Percentiles rank a stretch among this genome's conserved stretches.
Evolutionary conservation across 768 basidiomycete species (phyloP).

Genomic region (Punctularia strigosozonata): DNA sequence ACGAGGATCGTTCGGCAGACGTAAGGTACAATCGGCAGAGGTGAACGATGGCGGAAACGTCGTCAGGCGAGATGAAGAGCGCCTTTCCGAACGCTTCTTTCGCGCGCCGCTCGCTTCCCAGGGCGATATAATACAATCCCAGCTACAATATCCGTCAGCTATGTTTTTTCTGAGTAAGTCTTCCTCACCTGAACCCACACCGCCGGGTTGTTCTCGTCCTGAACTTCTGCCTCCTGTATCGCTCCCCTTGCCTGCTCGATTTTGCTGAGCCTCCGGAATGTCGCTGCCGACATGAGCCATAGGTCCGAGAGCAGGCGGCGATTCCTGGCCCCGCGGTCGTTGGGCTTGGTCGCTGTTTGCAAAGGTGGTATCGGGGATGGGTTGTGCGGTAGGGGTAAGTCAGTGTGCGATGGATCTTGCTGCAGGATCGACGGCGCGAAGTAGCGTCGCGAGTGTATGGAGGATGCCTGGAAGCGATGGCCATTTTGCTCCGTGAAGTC

Average conservation of each 20-base stretch:
- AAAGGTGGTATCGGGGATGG: conserved; percentile 34
- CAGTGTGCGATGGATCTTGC: conserved; percentile 17
- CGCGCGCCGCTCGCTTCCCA: conserved; percentile 47
- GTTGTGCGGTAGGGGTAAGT: conserved; percentile 22
- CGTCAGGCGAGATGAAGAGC: conserved; percentile 72
- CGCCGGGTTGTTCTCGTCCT: conserved; percentile 74
- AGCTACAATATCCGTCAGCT: conserved; percentile 31
- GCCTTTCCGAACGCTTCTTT: conserved; percentile 77
- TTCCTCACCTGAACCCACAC: conserved; percentile 87
- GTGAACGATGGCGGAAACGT: conserved; percentile 69
- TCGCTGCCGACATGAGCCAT: conserved; percentile 93
- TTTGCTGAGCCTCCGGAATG: conserved; percentile 82
- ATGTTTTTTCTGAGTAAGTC: not conserved
- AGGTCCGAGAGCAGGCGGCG: conserved; percentile 68
- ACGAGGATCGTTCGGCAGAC: conserved; percentile 10
- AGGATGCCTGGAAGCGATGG: conserved; percentile 61
- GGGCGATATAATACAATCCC: conserved; percentile 58
- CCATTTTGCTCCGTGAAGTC: conserved; percentile 66
- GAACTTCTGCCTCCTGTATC: conserved; percentile 89
- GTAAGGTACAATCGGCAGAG: conserved; percentile 65
- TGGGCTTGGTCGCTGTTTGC: conserved; percentile 21
- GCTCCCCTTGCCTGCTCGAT: conserved; percentile 84
- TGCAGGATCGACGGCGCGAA: conserved; percentile 23
- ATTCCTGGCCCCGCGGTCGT: conserved; percentile 34
- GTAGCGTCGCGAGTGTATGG: conserved; percentile 67